A percentile compares a stretch with the other conserved stretches of the same genome.
These are phyloP conservation scores for Skeletonema tropicum DNA, from an alignment of 108 stramenopile genomes.

Conservation along the genomic window DNA sequence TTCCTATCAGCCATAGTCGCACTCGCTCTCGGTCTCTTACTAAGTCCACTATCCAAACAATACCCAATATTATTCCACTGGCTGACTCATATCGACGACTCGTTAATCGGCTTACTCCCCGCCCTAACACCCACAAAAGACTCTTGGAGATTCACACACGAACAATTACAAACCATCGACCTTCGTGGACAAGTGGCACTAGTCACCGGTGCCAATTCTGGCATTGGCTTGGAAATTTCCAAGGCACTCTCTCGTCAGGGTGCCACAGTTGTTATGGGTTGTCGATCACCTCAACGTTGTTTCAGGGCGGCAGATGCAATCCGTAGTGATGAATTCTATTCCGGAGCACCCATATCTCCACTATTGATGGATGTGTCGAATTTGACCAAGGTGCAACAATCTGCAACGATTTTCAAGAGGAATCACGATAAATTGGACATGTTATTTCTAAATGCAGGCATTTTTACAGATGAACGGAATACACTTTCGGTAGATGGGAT, in stretches of 20 bases:
- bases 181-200: slow-evolving; percentile 59
- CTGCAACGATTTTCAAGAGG: slow-evolving; percentile 25
- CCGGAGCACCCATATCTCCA: slow-evolving; percentile 28
- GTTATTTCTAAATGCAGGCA: slow-evolving; percentile 69
- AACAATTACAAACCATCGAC: slow-evolving; percentile 24
- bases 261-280: slow-evolving; percentile 52
- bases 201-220: slow-evolving; percentile 67
- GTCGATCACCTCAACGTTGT: slow-evolving; percentile 54
- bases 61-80: slow-evolving; percentile 26
- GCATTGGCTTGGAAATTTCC: slow-evolving; percentile 55
- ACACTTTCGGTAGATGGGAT: slow-evolving; percentile 49
- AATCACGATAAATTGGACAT: slow-evolving; percentile 49
- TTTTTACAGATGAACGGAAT: slow-evolving; percentile 16
- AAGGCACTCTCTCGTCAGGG: slow-evolving; percentile 39
- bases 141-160: slow-evolving; percentile 26
- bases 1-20: slow-evolving; percentile 10
- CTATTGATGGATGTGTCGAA: slow-evolving; percentile 55
- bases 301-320: slow-evolving; percentile 40
- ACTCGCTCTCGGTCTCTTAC: slow-evolving; percentile 19
- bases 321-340: slow-evolving; percentile 15
- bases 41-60: slow-evolving; percentile 17
- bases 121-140: neutral
- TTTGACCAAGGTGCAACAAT: slow-evolving; percentile 45
- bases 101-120: slow-evolving; percentile 20
- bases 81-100: neutral